A percentile compares a stretch with the other conserved stretches of the same genome.
Evolutionary conservation across 2,329 filamentous ascomycete species (phyloP).

Genomic region (Aspergillus cejpii): DNA sequence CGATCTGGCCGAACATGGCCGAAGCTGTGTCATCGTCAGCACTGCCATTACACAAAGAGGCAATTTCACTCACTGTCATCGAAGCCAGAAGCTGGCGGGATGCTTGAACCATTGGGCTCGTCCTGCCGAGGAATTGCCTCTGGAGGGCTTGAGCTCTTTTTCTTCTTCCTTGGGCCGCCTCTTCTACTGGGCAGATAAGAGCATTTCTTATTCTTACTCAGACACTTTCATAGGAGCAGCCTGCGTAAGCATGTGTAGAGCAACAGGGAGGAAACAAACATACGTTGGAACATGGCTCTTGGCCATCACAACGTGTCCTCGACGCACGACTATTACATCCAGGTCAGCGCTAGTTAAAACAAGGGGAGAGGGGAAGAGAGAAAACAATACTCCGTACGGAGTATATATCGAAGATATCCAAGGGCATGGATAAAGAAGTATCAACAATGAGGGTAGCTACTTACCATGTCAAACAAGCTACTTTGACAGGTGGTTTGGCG

Average conservation of each 20-base stretch:
- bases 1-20: conserved; percentile 38
- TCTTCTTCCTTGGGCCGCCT: conserved; percentile 41
- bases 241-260: conserved; percentile 7
- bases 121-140: conserved; percentile 18
- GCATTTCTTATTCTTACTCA: conserved; percentile 36
- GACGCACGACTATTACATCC: conserved; percentile 34
- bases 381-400: too few relatives aligned
- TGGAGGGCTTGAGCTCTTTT: conserved; percentile 22
- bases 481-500: conserved; percentile 42
- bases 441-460: conserved; percentile 9
- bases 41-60: not conserved
- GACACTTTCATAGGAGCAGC: conserved; percentile 28
- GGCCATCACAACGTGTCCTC: conserved; percentile 41
- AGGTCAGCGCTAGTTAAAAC: conserved; percentile 5
- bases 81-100: conserved; percentile 23
- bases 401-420: too few relatives aligned
- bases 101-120: conserved; percentile 16
- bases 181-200: conserved; percentile 41
- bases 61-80: conserved; percentile 28
- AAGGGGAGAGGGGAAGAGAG: conserved; percentile 5
- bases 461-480: conserved; percentile 42
- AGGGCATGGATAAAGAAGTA: not conserved
- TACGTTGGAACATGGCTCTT: conserved; percentile 41
- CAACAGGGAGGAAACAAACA: conserved; percentile 11
- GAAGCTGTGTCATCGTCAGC: conserved; percentile 24